Evolutionary conservation across 2,329 filamentous ascomycete genomes (phyloP).

Genomic region (Diplodia corticola): DNA sequence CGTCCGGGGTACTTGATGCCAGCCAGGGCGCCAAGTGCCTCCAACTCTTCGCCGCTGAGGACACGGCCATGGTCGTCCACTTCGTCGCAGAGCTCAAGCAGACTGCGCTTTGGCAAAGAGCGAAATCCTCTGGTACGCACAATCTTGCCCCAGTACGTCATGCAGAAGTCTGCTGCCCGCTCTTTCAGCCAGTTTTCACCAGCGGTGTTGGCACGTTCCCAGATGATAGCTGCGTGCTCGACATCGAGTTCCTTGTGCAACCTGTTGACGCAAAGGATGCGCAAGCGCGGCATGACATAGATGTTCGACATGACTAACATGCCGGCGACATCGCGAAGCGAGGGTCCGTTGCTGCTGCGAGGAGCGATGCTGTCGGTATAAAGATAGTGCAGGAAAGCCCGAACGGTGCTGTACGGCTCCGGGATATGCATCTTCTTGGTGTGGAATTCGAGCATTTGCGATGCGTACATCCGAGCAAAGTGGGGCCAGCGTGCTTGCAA

Average conservation of each 20-base stretch:
- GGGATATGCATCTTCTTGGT: conserved; percentile 97
- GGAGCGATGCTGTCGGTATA: conserved; percentile 86
- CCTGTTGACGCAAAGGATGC: conserved; percentile 86
- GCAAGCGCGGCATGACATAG: conserved; percentile 93
- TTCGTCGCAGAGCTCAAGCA: conserved; percentile 91
- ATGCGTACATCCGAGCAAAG: conserved; percentile 85
- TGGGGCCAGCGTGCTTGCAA: conserved; percentile 95
- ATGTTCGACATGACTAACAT: conserved; percentile 97
- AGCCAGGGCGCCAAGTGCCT: conserved; percentile 57
- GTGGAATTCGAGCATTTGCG: conserved; percentile 97
- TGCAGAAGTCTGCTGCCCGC: conserved; percentile 82
- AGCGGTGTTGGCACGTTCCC: conserved; percentile 88
- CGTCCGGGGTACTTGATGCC: conserved; percentile 42
- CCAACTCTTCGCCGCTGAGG: conserved; percentile 81
- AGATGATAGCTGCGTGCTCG: conserved; percentile 91
- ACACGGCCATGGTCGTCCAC: conserved; percentile 92
- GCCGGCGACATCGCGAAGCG: conserved; percentile 82
- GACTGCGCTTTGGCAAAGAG: conserved; percentile 71
- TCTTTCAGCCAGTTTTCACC: conserved; percentile 92
- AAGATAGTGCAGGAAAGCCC: conserved; percentile 91
- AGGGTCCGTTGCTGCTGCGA: conserved; percentile 50
- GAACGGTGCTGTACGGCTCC: conserved; percentile 90
- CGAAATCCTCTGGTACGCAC: conserved; percentile 88
- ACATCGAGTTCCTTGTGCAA: conserved; percentile 89
- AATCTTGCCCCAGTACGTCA: conserved; percentile 92